Conservation (phyloP, 805 yeast species). For the Saturnispora bothae region DNA sequence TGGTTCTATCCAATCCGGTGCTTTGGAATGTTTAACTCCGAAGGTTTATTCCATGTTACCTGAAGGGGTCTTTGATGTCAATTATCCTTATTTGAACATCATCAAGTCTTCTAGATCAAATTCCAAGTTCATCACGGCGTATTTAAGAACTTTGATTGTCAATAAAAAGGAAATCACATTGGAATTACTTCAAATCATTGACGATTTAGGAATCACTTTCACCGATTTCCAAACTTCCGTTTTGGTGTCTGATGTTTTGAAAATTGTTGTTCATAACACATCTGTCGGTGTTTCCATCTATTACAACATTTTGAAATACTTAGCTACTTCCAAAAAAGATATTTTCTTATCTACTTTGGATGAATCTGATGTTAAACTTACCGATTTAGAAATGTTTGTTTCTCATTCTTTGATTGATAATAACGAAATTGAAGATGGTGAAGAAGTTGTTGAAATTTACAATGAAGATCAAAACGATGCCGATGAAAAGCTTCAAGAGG, state of each 20-base stretch:
- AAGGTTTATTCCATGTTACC: conserved; percentile 18
- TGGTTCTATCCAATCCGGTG: conserved; percentile 33
- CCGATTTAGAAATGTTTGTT: conserved; percentile 50
- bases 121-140: conserved; percentile 22
- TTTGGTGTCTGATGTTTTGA: conserved; percentile 17
- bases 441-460: conserved; percentile 22
- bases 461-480: conserved; percentile 14
- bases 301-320: conserved; percentile 26
- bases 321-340: conserved; percentile 29
- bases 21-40: conserved; percentile 21
- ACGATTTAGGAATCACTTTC: conserved; percentile 12
- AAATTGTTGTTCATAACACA: conserved; percentile 10
- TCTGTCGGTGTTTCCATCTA: conserved; percentile 19
- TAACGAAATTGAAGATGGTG: conserved; percentile 14
- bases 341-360: conserved; percentile 31
- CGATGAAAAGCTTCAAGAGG: conserved; percentile 16
- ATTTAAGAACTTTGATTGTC: conserved; percentile 20
- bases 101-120: conserved; percentile 13
- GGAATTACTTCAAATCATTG: conserved; percentile 7
- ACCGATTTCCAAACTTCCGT: conserved; percentile 16
- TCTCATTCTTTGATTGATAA: conserved; percentile 45
- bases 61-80: conserved; percentile 13
- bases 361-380: conserved; percentile 29
- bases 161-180: conserved; percentile 10
- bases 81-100: conserved; percentile 15